Percentiles rank a stretch among this genome's conserved stretches.
Evolutionary conservation across 306 rosid genomes (phyloP).

Genomic region (Cicer pinnatifidum): DNA sequence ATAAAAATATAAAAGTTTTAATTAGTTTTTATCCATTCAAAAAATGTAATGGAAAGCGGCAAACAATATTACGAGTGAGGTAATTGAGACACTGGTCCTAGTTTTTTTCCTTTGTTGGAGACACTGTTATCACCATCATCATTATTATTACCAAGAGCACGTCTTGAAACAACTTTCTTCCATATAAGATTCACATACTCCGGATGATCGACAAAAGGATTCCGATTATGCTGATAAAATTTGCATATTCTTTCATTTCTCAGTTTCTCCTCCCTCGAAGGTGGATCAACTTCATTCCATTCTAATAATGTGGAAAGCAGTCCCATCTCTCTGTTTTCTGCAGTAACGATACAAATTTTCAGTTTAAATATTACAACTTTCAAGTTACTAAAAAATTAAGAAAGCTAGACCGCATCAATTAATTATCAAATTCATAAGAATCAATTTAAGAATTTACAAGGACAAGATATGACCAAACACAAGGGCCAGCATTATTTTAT

Average conservation of each 20-base stretch:
- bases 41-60: not conserved
- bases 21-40: too few species aligned
- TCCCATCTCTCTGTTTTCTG: slow-evolving; percentile 73
- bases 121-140: not conserved
- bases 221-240: slow-evolving; percentile 72
- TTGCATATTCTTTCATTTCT: slow-evolving; percentile 81
- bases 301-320: slow-evolving; percentile 66
- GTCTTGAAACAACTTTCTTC: slow-evolving; percentile 42
- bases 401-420: slow-evolving; percentile 10
- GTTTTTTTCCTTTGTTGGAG: slow-evolving; percentile 12
- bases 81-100: slow-evolving; percentile 1
- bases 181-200: slow-evolving; percentile 66
- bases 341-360: slow-evolving; percentile 32
- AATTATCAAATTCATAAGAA: slow-evolving; percentile 5
- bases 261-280: slow-evolving; percentile 75
- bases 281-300: slow-evolving; percentile 78
- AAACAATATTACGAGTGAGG: not conserved
- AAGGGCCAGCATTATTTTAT: slow-evolving; percentile 12
- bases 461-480: not conserved
- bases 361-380: slow-evolving; percentile 21
- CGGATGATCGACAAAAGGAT: slow-evolving; percentile 78
- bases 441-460: not conserved
- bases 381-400: not conserved
- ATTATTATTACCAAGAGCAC: not conserved
- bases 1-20: too few species aligned